Base-by-base conservation (phyloP, 192 early-diverging fungal genomes). In the Chytriomyces sp. region DNA sequence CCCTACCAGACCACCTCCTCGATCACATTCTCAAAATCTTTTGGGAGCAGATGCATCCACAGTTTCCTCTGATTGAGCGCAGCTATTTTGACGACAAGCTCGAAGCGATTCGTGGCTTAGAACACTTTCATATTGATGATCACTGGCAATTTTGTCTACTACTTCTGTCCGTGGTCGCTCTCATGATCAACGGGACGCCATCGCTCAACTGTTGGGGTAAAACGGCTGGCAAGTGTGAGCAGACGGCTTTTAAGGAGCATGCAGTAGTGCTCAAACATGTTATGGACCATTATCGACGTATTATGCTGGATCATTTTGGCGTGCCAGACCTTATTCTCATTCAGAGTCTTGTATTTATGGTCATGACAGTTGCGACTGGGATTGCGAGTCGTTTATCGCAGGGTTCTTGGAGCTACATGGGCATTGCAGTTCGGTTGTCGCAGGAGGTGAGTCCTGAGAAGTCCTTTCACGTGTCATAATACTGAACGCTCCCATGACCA, bases 31-130 rank as follows among this genome's bases (percentile, higher is more conserved):
- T 64, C 7, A 40, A 64, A 19, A 64, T 49, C 44, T 64, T 64
- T 64, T 64, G 63, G 63, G 63, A 64, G 40, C 63, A 64, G 30
- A 49, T 64, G 40, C 63, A 64, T 49, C 44, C 44, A n/a, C 44
- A 49, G 22, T 49, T 49, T 49, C 44, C 44, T n/a, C 14, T 49
- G 44, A 22, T 49, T 22, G 44, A 49, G 44, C 44, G 44, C 14
- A 49, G 44, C 22, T 49, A 22, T 14, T 49, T 49, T 22, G 44
- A 49, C 14, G 22, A 49, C 22, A 14, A 49, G 22, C 22, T 49
- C 14, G 44, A 49, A 49, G 14, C 44, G 14, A n/a, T 49, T 14
- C 44, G 44, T n/a, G 22, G 22, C 17, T 22, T 49, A 1, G 17
- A 14, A 2, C 44, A 49, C 44, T 49, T 49, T 49, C 44, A 49